These are phyloP conservation scores for Cruciata laevipes DNA, from an alignment of 257 asterid genomes.

Conservation along the genomic window DNA sequence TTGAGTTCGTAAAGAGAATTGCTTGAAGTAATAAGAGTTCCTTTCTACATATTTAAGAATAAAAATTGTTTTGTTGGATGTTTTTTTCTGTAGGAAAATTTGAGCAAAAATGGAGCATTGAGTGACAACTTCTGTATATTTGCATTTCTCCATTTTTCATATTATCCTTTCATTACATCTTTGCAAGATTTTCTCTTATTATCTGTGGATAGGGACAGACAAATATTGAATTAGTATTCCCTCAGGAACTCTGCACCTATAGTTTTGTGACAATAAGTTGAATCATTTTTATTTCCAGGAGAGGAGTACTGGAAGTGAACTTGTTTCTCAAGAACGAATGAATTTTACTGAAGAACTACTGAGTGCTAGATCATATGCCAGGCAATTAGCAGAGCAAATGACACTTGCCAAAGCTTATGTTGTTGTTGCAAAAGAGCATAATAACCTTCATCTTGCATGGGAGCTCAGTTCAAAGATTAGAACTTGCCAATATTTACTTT, in stretches of 20 bases:
- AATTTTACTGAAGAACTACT: slow-evolving; percentile 54
- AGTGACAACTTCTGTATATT: not conserved
- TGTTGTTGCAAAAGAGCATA: slow-evolving; percentile 75
- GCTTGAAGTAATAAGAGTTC: not conserved
- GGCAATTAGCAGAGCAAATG: slow-evolving; percentile 84
- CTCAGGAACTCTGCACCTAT: not conserved
- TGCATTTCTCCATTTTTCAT: not conserved
- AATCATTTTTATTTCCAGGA: slow-evolving; percentile 39
- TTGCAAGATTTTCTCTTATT: not conserved
- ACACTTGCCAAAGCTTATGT: slow-evolving; percentile 86
- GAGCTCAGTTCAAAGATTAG: slow-evolving; percentile 70
- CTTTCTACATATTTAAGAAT: not conserved
- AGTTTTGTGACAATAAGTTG: not conserved
- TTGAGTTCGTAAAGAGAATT: not conserved
- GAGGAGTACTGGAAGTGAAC: slow-evolving; percentile 41
- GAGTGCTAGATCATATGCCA: slow-evolving; percentile 63
- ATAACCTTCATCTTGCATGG: slow-evolving; percentile 84
- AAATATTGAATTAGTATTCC: not conserved
- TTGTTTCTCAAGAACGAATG: slow-evolving; percentile 31
- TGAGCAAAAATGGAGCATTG: not conserved
- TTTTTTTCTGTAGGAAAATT: not conserved
- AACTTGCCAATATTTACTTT: slow-evolving; percentile 67
- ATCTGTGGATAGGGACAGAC: not conserved
- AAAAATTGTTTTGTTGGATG: not conserved
- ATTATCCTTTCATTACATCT: not conserved